A percentile compares a stretch with the other conserved stretches of the same genome.
Evolutionary conservation across 129 eudicot species (phyloP).

Genomic region (Deinandra increscens): DNA sequence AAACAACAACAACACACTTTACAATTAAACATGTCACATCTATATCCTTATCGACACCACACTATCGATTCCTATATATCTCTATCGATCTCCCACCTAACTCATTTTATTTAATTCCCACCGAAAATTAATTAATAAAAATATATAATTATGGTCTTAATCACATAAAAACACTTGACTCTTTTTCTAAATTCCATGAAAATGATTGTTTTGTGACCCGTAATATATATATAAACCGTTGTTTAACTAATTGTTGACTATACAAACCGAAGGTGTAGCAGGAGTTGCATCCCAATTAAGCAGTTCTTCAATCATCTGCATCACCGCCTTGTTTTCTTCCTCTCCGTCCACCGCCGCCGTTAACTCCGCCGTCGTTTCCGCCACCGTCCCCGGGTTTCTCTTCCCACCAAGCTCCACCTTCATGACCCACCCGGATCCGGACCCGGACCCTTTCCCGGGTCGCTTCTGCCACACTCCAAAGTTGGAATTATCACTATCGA

Average conservation of each 20-base stretch:
- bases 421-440: slow-evolving; percentile 68
- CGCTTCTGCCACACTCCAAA: slow-evolving; percentile 83
- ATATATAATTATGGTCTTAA: background rate
- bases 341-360: too few relatives aligned
- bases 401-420: slow-evolving; percentile 58
- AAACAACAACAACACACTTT: slow-evolving; percentile 30
- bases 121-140: background rate
- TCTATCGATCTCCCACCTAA: too few relatives aligned
- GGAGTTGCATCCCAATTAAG: slow-evolving; percentile 46
- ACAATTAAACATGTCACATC: background rate
- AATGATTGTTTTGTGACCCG: background rate
- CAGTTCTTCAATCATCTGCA: slow-evolving; percentile 52
- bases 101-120: background rate
- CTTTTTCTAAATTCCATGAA: background rate
- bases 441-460: slow-evolving; percentile 54
- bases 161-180: too few relatives aligned
- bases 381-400: slow-evolving; percentile 14
- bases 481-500: slow-evolving; percentile 61
- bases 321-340: slow-evolving; percentile 37
- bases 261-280: slow-evolving; percentile 38
- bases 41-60: too few relatives aligned
- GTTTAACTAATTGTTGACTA: slow-evolving; percentile 5
- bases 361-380: background rate
- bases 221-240: background rate
- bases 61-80: too few relatives aligned